Base-by-base conservation (phyloP, 2,329 filamentous ascomycete genomes). In the Pyrenophora teres region DNA sequence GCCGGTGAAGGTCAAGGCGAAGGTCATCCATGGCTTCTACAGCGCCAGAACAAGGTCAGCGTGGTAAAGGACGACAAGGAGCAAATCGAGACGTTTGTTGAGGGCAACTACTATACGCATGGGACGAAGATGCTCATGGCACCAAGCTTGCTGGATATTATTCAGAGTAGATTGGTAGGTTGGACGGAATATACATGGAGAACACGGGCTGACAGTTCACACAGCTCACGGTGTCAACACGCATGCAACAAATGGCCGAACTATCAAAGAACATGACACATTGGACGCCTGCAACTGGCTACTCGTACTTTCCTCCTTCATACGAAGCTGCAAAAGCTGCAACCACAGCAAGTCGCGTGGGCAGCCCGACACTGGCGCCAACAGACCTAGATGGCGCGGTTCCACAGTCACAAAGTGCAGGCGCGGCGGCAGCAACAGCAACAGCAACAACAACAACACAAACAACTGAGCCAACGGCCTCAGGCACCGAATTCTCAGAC, bases 71-170 rank as follows among this genome's bases (percentile, higher is more conserved):
- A 68, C 76, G 52, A 36, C 40, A 45, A 60, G 18, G 59, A 62
- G 7, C 56, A 32, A 79, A 81, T 65, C 2, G 78, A 83, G 49
- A 74, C 83, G 23, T 78, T 77, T 23, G 75, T 83, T 5, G 70
- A 86, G 40, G 81, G 77, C 10, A 83, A 82, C 2, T 87, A 83
- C 68, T 87, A 83, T 63, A 77, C 85, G 8, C 77, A 86, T n/a
- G 83, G 81, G 1, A 81, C 83, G 46, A 79, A 78, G 42, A 78
- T 87, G 36, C 83, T 83, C 62, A 84, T 85, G 78, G 84, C 85
- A 10, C 84, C 85, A 2, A 83, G 81, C 8, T 75, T 87, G 43
- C 78, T 79, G 33, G 83, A 84, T 60, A 76, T 87, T 6, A 70
- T 87, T 6, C 80, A 80, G 31, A 77, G 78, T 55, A 74, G 81